Base-by-base conservation (phyloP, 805 yeast species). In the Yamadazyma sp. region DNA sequence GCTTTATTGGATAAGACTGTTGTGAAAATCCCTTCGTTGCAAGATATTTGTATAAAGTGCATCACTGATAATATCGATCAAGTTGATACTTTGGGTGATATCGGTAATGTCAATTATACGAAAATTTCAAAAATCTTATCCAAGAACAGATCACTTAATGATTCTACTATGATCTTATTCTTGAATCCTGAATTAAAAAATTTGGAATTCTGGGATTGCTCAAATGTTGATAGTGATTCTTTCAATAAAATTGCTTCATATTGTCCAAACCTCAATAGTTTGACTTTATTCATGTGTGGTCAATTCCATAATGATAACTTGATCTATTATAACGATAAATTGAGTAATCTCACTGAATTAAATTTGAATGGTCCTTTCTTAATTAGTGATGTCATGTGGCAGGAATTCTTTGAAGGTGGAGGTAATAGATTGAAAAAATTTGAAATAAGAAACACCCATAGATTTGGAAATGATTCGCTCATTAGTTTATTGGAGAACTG, bases 151-250 rank as follows among this genome's bases (percentile, higher is more conserved):
- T 82, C 93, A 0, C 63, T 93, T 31, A 76, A 82, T 49, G 79
- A 82, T 43, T 63, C 73, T 12, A 88, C 97, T 0, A 56, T 89
- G 53, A 63, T 79, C 30, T 65, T 93, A 31, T 91, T 93, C 52
- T 61, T 93, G 34, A 77, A 78, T 30, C 73, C 86, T 0, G 68
- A 72, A 11, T 54, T 78, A 31, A 73, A 60, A 36, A 55, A 61
- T 3, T 60, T 93, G 19, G 84, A 84, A 43, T 78, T 93, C 43
- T 86, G 95, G 88, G 99, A 93, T 60, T 93, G 99, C 56, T 87
- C 96, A 0, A 79, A 78, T 31, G 69, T 93, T 12, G 75, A 78
- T 16, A 70, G 73, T 26, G 82, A 75, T 41, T 75, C 93, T 0
- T 71, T 81, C 42, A 73, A 75, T 47, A 70, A 78, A 44, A 76